Conservation (phyloP, 306 rosid species). For the Malus asiatica region DNA sequence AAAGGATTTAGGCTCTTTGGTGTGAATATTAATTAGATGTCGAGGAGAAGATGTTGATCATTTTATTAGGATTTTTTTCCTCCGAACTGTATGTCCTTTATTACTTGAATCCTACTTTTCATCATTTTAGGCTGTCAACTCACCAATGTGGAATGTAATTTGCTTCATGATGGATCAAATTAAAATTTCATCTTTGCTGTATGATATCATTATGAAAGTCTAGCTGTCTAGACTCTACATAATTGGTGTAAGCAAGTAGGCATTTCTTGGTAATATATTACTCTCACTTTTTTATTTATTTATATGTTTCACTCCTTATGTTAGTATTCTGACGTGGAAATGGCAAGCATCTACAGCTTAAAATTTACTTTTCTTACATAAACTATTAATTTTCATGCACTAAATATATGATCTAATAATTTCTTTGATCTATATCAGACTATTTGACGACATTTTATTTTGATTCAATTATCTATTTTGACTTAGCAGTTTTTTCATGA, state of each 20-base stretch:
- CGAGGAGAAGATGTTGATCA: neutral
- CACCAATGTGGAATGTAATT: neutral
- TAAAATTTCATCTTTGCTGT: neutral
- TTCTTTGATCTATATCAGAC: too few species aligned
- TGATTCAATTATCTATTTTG: too few species aligned
- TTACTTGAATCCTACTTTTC: neutral
- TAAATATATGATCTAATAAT: too few species aligned
- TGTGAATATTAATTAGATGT: slow-evolving; percentile 14
- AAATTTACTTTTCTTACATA: too few species aligned
- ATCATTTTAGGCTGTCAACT: neutral
- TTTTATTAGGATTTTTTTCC: too few species aligned
- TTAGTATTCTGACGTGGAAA: neutral
- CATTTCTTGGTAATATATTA: too few species aligned
- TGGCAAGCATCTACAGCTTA: neutral
- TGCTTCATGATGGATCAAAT: neutral
- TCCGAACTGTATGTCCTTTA: neutral
- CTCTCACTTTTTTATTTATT: too few species aligned
- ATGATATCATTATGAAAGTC: neutral
- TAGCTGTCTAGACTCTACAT: neutral
- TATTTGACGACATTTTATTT: too few species aligned
- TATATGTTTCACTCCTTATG: too few species aligned
- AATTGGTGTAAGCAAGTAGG: too few species aligned
- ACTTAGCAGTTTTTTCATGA: too few species aligned
- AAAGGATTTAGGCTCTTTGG: slow-evolving; percentile 44
- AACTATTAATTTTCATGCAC: too few species aligned